A percentile compares a stretch with the other conserved stretches of the same genome.
Evolutionary conservation across 192 early-diverging fungal genomes (phyloP).

Genomic region (Linnemannia schmuckeri): DNA sequence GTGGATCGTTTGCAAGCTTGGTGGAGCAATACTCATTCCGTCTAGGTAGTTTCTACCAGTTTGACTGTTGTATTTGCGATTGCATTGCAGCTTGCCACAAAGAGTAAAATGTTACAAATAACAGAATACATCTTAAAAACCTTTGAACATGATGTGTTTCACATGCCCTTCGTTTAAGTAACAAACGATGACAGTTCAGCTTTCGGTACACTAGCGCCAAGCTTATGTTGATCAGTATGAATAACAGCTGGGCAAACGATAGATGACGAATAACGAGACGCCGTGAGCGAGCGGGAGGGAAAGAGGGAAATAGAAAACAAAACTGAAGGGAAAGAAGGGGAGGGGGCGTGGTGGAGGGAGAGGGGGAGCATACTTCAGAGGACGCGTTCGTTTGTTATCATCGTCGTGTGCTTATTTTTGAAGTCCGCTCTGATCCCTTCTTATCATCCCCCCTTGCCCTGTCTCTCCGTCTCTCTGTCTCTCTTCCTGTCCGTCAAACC

Average conservation of each 20-base stretch:
- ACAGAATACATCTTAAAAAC: neutral
- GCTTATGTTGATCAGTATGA: neutral
- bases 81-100: neutral
- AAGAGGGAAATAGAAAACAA: neutral
- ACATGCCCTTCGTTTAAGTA: neutral
- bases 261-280: neutral
- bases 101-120: neutral
- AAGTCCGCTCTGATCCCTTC: neutral
- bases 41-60: neutral
- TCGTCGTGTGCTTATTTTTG: neutral
- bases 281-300: neutral
- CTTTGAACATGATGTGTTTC: too few relatives aligned
- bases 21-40: conserved; percentile 28
- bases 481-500: neutral
- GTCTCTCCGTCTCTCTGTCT: neutral
- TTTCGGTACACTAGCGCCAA: neutral
- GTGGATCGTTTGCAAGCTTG: conserved; percentile 30
- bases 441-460: neutral
- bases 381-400: neutral
- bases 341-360: neutral
- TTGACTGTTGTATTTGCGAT: neutral
- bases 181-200: neutral
- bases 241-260: neutral
- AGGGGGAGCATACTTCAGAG: neutral
- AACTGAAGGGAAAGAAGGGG: neutral